Percentiles rank a stretch among this genome's conserved stretches.
Conservation (phyloP, 148 eudicot genomes). For the Fagopyrum esculentum region DNA sequence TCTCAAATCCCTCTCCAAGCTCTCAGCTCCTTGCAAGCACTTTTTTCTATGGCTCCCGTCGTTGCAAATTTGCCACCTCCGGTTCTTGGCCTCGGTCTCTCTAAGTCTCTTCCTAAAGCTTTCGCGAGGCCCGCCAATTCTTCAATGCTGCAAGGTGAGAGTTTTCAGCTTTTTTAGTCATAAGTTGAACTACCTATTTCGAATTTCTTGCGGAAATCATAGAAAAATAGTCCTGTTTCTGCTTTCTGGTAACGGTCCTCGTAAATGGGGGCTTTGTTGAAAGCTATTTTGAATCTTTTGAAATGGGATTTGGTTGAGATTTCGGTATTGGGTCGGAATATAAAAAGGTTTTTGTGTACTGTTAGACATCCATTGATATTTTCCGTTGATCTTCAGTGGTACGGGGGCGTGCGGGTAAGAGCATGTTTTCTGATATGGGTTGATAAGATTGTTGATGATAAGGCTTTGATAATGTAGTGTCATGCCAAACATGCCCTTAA, state of each 20-base stretch:
- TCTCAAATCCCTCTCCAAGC: not conserved
- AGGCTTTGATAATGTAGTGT: too few relatives aligned
- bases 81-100: slow-evolving; percentile 31
- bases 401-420: not conserved
- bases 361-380: not conserved
- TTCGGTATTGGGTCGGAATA: not conserved
- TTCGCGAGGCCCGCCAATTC: slow-evolving; percentile 13
- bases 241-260: not conserved
- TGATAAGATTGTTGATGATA: too few relatives aligned
- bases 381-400: not conserved
- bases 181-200: not conserved
- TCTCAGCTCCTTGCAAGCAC: not conserved
- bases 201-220: not conserved
- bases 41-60: slow-evolving; percentile 55
- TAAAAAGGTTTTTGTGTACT: not conserved
- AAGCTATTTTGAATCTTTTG: not conserved
- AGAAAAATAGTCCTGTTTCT: not conserved
- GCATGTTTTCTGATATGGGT: not conserved
- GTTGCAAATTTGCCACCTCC: slow-evolving; percentile 47
- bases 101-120: slow-evolving; percentile 27
- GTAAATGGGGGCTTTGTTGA: not conserved
- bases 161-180: not conserved
- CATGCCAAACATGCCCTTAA: too few relatives aligned
- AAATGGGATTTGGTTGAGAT: not conserved
- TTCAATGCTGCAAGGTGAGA: not conserved